phyloP scores from a whole-genome alignment of 164 flowering plant genomes.

The Brasenia schreberi region DNA sequence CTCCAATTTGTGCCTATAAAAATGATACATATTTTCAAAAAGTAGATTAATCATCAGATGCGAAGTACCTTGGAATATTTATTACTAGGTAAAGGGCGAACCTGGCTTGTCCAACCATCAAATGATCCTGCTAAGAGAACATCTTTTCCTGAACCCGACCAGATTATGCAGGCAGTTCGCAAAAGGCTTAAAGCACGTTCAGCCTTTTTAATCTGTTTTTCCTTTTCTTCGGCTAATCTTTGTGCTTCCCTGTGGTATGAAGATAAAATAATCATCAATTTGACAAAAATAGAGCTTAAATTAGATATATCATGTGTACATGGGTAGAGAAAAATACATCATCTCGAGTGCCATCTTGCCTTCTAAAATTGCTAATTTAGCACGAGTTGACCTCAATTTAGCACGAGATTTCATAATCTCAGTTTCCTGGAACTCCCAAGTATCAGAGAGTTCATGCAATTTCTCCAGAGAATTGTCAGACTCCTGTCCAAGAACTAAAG shows the following conservation, averaged over 20 bases:
- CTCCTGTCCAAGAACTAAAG: conserved; percentile 21
- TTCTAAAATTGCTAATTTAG: conserved; percentile 66
- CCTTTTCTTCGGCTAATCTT: conserved; percentile 46
- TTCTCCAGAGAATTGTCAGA: conserved; percentile 28
- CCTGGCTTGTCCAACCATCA: conserved; percentile 96
- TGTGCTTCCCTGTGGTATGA: conserved; percentile 51
- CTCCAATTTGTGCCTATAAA: too few species aligned
- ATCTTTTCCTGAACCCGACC: conserved; percentile 77
- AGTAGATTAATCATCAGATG: too few species aligned
- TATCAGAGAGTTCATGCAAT: conserved; percentile 56
- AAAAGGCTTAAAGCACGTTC: conserved; percentile 42
- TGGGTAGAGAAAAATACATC: conserved; percentile 25
- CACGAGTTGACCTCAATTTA: conserved; percentile 58
- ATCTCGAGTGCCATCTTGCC: conserved; percentile 72
- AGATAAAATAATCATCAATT: conserved; percentile 1
- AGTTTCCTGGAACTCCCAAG: conserved; percentile 76
- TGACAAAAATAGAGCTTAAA: conserved; percentile 1
- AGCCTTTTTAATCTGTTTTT: conserved; percentile 52
- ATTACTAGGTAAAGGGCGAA: conserved; percentile 11
- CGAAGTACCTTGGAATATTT: not conserved
- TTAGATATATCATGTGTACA: conserved; percentile 1
- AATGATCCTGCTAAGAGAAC: conserved; percentile 78
- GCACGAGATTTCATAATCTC: conserved; percentile 59
- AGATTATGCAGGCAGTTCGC: conserved; percentile 45
- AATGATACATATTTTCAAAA: too few species aligned